These are phyloP conservation scores for Diversispora epigaea DNA, from an alignment of 192 early-diverging fungal genomes.

Conservation along the genomic window DNA sequence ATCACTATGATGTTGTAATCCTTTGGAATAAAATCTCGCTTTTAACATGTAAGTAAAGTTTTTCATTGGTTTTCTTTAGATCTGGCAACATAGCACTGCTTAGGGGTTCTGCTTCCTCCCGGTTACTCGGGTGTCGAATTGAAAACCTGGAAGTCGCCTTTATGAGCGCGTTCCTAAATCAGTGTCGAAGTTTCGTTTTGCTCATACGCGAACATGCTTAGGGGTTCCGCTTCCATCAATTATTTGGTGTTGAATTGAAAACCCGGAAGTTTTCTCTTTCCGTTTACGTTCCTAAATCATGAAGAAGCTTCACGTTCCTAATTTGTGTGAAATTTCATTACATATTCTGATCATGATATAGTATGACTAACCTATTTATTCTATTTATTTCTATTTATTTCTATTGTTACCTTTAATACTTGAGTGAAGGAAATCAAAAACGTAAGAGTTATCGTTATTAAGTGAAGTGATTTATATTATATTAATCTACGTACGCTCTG, in stretches of 20 bases:
- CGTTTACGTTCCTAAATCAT: constrained; percentile 30
- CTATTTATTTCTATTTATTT: constrained; percentile 26
- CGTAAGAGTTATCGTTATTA: constrained; percentile 24
- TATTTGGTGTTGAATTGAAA: constrained; percentile 30
- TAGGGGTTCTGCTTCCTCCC: constrained; percentile 28
- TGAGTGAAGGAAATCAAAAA: constrained; percentile 25
- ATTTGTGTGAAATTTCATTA: constrained; percentile 29
- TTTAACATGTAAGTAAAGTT: constrained; percentile 28
- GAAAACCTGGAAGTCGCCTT: constrained; percentile 26
- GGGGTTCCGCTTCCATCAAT: constrained; percentile 27
- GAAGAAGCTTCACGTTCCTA: constrained; percentile 30
- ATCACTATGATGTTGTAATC: constrained; percentile 1
- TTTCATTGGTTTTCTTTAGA: constrained; percentile 27
- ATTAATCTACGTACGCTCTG: constrained; percentile 26
- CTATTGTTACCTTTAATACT: constrained; percentile 20
- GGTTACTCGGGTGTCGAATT: constrained; percentile 27
- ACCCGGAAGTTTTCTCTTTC: constrained; percentile 28
- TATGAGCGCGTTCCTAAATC: constrained; percentile 29
- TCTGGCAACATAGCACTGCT: constrained; percentile 20
- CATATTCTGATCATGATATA: constrained; percentile 31
- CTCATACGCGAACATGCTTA: constrained; percentile 29
- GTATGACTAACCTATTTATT: constrained; percentile 22
- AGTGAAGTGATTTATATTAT: constrained; percentile 31
- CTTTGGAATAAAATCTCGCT: constrained; percentile 28
- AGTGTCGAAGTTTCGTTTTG: constrained; percentile 28